Evolutionary conservation across 148 eudicot species (phyloP).

Genomic region (Fagopyrum esculentum): DNA sequence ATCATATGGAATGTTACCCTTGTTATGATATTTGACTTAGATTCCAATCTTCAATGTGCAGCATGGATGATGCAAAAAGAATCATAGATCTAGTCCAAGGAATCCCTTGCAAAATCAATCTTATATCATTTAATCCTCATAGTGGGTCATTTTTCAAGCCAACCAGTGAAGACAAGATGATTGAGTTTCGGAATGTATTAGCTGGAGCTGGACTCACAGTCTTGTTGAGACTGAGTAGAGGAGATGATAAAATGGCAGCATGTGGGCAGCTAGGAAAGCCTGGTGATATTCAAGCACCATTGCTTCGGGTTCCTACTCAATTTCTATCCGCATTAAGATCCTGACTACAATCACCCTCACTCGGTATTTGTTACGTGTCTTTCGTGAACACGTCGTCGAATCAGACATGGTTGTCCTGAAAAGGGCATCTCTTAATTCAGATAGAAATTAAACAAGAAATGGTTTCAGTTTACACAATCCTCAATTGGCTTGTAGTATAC

Average conservation of each 20-base stretch:
- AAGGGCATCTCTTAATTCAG: too few relatives aligned
- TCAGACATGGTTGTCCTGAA: background rate
- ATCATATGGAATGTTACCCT: background rate
- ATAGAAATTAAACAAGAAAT: background rate
- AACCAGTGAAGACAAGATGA: slow-evolving; percentile 67
- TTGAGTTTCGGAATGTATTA: slow-evolving; percentile 67
- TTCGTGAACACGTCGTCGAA: background rate
- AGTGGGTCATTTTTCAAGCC: slow-evolving; percentile 74
- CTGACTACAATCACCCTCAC: background rate
- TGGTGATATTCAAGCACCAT: slow-evolving; percentile 69
- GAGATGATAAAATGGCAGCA: slow-evolving; percentile 98
- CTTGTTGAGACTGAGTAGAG: slow-evolving; percentile 68
- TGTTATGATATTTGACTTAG: background rate
- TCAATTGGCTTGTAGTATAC: background rate
- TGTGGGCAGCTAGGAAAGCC: slow-evolving; percentile 94
- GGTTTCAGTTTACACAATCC: background rate
- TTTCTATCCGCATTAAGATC: slow-evolving; percentile 34
- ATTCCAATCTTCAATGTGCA: slow-evolving; percentile 27
- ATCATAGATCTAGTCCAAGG: slow-evolving; percentile 70
- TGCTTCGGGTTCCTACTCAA: slow-evolving; percentile 67
- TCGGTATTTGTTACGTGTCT: background rate
- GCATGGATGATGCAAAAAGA: slow-evolving; percentile 88
- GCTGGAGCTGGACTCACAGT: slow-evolving; percentile 73
- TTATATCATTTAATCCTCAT: slow-evolving; percentile 89
- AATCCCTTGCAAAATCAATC: slow-evolving; percentile 98